These are phyloP conservation scores for Tricholoma terreum DNA, from an alignment of 768 basidiomycete genomes.

Conservation along the genomic window DNA sequence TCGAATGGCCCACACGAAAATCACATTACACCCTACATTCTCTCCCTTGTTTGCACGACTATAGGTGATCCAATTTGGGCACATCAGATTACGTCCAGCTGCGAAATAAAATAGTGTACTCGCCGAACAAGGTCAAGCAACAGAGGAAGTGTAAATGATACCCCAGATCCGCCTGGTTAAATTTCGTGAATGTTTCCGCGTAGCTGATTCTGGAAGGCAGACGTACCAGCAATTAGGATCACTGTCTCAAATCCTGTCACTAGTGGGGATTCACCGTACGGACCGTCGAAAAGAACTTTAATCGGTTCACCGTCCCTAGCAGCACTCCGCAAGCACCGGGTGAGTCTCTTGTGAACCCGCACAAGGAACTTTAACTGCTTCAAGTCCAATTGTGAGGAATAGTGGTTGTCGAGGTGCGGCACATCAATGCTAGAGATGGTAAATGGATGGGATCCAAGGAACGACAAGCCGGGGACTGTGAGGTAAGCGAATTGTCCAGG, in stretches of 20 bases:
- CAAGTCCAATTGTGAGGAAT: background rate
- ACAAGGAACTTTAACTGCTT: slow-evolving; percentile 55
- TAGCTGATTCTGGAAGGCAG: background rate
- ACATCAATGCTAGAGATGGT: slow-evolving; percentile 45
- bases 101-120: background rate
- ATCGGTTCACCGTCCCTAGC: slow-evolving; percentile 26
- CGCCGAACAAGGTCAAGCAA: slow-evolving; percentile 43
- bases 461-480: slow-evolving; percentile 43
- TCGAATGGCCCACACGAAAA: slow-evolving; percentile 46
- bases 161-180: slow-evolving; percentile 44
- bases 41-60: slow-evolving; percentile 26
- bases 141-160: slow-evolving; percentile 45
- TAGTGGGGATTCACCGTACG: slow-evolving; percentile 39
- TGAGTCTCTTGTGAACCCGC: slow-evolving; percentile 58
- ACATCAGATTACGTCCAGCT: background rate
- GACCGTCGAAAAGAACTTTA: slow-evolving; percentile 50
- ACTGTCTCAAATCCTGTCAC: slow-evolving; percentile 36
- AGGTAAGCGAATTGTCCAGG: slow-evolving; percentile 55
- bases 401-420: background rate
- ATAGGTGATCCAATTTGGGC: background rate
- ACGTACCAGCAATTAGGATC: slow-evolving; percentile 40
- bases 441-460: slow-evolving; percentile 55
- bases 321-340: slow-evolving; percentile 38
- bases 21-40: slow-evolving; percentile 27
- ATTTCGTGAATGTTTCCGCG: background rate